Conservation (phyloP, 2,329 filamentous ascomycete genomes). For the Allantophomopsis cytisporea region DNA sequence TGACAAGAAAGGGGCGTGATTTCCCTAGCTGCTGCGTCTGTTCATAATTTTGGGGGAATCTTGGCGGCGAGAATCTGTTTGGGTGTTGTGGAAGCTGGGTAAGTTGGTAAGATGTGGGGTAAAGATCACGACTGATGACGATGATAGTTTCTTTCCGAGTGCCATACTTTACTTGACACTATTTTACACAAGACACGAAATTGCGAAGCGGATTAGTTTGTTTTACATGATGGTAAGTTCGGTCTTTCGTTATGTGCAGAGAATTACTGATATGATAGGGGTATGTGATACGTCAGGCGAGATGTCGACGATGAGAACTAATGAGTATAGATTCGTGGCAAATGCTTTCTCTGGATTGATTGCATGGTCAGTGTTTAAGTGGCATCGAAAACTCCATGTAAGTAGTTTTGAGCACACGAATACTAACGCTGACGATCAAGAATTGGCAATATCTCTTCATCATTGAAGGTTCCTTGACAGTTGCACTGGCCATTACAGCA, state of each 20-base stretch:
- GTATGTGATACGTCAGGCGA: too few species aligned
- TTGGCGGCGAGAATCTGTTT: slow-evolving; percentile 3
- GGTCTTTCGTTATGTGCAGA: too few species aligned
- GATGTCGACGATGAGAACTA: too few species aligned
- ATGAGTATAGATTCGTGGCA: slow-evolving; percentile 5
- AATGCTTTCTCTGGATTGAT: slow-evolving; percentile 12
- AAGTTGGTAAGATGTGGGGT: neutral
- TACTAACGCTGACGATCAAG: slow-evolving; percentile 1
- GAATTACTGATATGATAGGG: too few species aligned
- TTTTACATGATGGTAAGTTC: slow-evolving; percentile 8
- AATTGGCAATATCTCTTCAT: slow-evolving; percentile 12
- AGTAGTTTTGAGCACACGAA: neutral
- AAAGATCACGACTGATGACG: neutral
- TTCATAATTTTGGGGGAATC: slow-evolving; percentile 3
- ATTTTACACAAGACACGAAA: slow-evolving; percentile 6
- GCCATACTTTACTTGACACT: slow-evolving; percentile 8
- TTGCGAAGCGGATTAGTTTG: slow-evolving; percentile 6
- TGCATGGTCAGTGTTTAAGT: slow-evolving; percentile 12
- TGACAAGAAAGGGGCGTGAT: neutral
- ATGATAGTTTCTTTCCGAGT: neutral
- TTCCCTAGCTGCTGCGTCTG: neutral
- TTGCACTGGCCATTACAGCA: slow-evolving; percentile 4
- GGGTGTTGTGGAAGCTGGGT: slow-evolving; percentile 1
- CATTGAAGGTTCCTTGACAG: slow-evolving; percentile 11
- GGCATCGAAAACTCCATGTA: slow-evolving; percentile 5